phyloP scores from a whole-genome alignment of 331 rosid genomes.

The Rosa hybrid region DNA sequence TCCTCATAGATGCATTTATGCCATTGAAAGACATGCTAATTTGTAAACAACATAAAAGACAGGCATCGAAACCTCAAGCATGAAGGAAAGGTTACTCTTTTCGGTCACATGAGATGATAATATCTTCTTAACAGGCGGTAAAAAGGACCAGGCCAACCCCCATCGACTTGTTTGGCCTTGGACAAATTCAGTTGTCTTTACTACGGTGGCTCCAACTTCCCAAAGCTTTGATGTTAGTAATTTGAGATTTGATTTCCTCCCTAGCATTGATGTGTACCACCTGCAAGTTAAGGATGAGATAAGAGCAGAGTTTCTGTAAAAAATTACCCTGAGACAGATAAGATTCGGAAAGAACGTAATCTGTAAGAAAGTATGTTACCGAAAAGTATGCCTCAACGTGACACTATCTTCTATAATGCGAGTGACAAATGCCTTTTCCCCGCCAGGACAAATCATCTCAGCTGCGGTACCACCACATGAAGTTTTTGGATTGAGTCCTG shows the following conservation, averaged over 20 bases:
- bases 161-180: slow-evolving; percentile 79
- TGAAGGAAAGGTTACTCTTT: slow-evolving; percentile 64
- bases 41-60: neutral
- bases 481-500: slow-evolving; percentile 84
- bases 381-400: slow-evolving; percentile 52
- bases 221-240: slow-evolving; percentile 59
- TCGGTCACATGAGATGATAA: slow-evolving; percentile 38
- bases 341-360: slow-evolving; percentile 5
- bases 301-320: slow-evolving; percentile 1
- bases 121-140: slow-evolving; percentile 47
- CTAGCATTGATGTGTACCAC: slow-evolving; percentile 85
- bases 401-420: slow-evolving; percentile 73
- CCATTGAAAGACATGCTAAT: neutral
- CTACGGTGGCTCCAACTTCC: slow-evolving; percentile 70
- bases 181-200: slow-evolving; percentile 84
- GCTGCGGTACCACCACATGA: slow-evolving; percentile 72
- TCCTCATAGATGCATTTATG: neutral
- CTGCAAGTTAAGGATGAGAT: slow-evolving; percentile 21
- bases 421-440: slow-evolving; percentile 71
- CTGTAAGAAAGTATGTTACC: slow-evolving; percentile 36
- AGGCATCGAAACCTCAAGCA: slow-evolving; percentile 60
- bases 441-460: slow-evolving; percentile 87
- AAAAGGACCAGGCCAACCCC: slow-evolving; percentile 93
- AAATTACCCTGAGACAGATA: neutral
- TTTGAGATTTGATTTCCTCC: slow-evolving; percentile 62